Evolutionary conservation across 768 basidiomycete genomes (phyloP).

Genomic region (Boletus speciosus): DNA sequence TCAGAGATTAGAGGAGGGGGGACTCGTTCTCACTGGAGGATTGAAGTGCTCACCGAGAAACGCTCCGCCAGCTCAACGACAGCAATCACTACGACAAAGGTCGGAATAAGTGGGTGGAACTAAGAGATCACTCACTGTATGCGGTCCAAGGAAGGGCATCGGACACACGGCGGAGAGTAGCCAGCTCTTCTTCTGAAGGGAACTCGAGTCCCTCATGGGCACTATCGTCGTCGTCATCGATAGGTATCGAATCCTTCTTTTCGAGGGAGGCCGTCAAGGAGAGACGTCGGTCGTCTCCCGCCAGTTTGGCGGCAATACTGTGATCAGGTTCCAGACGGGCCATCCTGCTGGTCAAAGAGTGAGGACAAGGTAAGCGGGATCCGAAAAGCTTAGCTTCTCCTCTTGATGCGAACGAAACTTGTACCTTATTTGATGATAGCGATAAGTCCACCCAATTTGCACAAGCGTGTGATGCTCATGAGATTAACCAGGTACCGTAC

Average conservation of each 20-base stretch:
- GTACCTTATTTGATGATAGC: too few relatives aligned
- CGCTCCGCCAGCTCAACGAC: slow-evolving; percentile 69
- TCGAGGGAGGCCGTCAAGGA: slow-evolving; percentile 10
- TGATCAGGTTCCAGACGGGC: slow-evolving; percentile 6
- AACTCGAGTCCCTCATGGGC: slow-evolving; percentile 54
- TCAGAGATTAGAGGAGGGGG: background rate
- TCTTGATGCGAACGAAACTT: too few relatives aligned
- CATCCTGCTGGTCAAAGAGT: slow-evolving; percentile 4
- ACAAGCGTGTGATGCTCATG: too few relatives aligned
- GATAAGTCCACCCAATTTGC: too few relatives aligned
- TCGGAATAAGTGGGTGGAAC: background rate
- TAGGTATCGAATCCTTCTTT: slow-evolving; percentile 19
- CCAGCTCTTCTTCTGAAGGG: slow-evolving; percentile 59
- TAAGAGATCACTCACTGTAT: slow-evolving; percentile 28
- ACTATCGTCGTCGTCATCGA: slow-evolving; percentile 29
- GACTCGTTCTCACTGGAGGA: background rate
- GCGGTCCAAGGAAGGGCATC: slow-evolving; percentile 58
- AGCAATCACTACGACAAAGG: slow-evolving; percentile 49
- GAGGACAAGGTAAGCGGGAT: background rate
- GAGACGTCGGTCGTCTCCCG: slow-evolving; percentile 7
- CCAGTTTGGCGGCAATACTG: slow-evolving; percentile 9
- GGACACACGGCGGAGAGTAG: slow-evolving; percentile 56
- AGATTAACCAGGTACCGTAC: too few relatives aligned
- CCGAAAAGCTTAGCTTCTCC: background rate
- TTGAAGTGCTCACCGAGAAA: slow-evolving; percentile 50